Evolutionary conservation across 352 stramenopile genomes (phyloP), one percentile per base, ranked within the genome.

Genomic region (Globisporangium megalacanthum): DNA sequence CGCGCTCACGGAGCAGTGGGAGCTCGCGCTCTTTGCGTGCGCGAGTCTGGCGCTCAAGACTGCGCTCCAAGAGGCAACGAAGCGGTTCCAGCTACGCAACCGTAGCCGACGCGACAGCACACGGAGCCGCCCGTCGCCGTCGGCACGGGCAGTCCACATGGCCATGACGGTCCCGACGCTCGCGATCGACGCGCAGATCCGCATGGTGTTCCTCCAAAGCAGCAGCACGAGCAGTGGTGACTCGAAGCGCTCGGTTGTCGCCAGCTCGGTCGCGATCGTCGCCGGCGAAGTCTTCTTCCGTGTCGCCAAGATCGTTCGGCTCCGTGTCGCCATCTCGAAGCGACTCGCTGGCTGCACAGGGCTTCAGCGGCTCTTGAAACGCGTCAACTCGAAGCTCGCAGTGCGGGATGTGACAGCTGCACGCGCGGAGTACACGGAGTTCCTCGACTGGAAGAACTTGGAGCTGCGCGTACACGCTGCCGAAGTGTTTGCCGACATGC

Each of bases 401-500:
- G 15, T 45, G 3, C 57, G 53, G 1, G 66, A 75, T 11, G n/a
- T 66, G 15, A 35, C 41, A 11, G 45, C 50, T 13, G 66, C 70
- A 17, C 66, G 66, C 14, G 61, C 55, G 17, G 66, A 75, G 48
- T 73, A 75, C 44, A 49, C 56, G 25, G 64, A 66, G 22, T 75
- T 75, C 59, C 56, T 78, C n/a, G 64, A 75, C 49, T 78, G 66
- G 64, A 74, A 73, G 22, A 70, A 75, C 15, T 55, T 60, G 49
- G 64, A 60, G 46, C 45, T 75, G 8, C 55, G 61, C 1, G 14
- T 75, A 31, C 73, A 82, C n/a, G 73, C 70, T 2, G 70, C 70
- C 1, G 73, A 79, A 37, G 73, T 82, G 1, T 82, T 77, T 31
- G 70, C 68, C 4, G 70, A 75, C 47, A 82, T 77, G 73, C 65